Evolutionary conservation across 768 basidiomycete species (phyloP), one percentile per base, ranked within the genome.

Genomic region (Tephrocybe sp.): DNA sequence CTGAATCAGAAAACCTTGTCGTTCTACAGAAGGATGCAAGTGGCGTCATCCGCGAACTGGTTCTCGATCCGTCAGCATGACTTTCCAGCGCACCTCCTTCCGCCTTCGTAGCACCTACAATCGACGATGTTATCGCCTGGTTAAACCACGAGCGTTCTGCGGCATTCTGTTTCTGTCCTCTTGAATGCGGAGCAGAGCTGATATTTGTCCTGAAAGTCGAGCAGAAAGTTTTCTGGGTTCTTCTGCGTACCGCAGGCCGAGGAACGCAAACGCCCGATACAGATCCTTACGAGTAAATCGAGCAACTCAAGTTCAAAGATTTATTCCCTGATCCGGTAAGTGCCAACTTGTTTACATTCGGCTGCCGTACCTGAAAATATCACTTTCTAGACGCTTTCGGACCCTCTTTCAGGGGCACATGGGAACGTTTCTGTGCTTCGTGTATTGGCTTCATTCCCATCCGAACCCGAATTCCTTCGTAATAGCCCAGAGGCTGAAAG

Each of bases 81-180:
- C 17, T 17, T 13, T 36, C 47, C 5, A 31, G 4, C 17, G 36
- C 38, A 1, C 47, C 47, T 31, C 30, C 47, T 10, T 22, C 39
- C 11, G 46, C 35, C 10, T 48, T 26, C 26, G 23, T 19, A 19
- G 46, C 38, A 26, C 39, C 46, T 4, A 39, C 22, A 4, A 5
- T 14, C 7, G 38, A 48, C 12, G 46, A 48, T 19, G 47, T 48
- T 17, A 16, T 40, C 14, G 47, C 38, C 1, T 48, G 47, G 47
- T 31, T 48, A 10, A 12, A 30, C 7, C 47, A 48, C 10, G 47
- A 48, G 31, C 39, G 39, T 19, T 12, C 16, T 6, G 39, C 38
- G 19, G 47, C 38, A 7, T 48, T 39, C 3, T 38, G 23, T 48
- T 22, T 23, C 17, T 42, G 47, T 11, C 47, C 31, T 40, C 12